These are phyloP conservation scores for Gossypium davidsonii DNA, from an alignment of 441 rosid species.

Conservation along the genomic window DNA sequence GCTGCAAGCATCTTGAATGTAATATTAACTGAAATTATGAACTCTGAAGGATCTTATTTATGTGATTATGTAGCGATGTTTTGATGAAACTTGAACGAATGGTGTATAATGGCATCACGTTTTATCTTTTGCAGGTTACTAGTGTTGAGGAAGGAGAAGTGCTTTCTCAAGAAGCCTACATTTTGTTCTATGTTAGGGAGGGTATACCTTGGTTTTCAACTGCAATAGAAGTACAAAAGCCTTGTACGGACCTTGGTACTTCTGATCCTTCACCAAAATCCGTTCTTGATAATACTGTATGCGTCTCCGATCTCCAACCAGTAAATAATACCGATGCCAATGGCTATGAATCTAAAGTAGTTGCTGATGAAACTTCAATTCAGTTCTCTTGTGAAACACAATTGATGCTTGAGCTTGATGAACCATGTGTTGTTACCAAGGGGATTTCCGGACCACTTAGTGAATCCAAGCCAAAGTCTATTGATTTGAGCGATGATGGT, in stretches of 20 bases:
- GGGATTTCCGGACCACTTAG: background rate
- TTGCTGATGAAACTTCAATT: constrained; percentile 17
- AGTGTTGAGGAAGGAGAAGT: constrained; percentile 46
- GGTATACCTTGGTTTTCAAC: constrained; percentile 67
- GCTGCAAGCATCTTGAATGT: background rate
- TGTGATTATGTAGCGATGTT: background rate
- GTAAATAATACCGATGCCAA: constrained; percentile 17
- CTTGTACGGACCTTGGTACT: constrained; percentile 15
- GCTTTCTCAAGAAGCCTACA: constrained; percentile 60
- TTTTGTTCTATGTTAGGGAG: constrained; percentile 67
- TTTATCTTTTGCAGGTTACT: constrained; percentile 38
- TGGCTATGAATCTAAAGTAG: constrained; percentile 24
- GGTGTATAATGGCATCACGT: background rate
- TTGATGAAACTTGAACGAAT: background rate
- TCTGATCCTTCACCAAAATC: constrained; percentile 60
- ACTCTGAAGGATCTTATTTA: background rate
- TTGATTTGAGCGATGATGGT: constrained; percentile 15
- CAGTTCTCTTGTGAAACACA: constrained; percentile 14
- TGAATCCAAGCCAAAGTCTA: constrained; percentile 16
- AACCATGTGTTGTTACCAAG: constrained; percentile 11
- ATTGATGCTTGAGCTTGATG: constrained; percentile 15
- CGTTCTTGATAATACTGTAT: constrained; percentile 43
- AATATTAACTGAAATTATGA: background rate
- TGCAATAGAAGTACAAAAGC: constrained; percentile 34
- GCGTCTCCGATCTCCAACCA: constrained; percentile 19